Evolutionary conservation across 441 rosid species (phyloP), one percentile per base, ranked within the genome.

Genomic region (Rhodomyrtus psidioides): DNA sequence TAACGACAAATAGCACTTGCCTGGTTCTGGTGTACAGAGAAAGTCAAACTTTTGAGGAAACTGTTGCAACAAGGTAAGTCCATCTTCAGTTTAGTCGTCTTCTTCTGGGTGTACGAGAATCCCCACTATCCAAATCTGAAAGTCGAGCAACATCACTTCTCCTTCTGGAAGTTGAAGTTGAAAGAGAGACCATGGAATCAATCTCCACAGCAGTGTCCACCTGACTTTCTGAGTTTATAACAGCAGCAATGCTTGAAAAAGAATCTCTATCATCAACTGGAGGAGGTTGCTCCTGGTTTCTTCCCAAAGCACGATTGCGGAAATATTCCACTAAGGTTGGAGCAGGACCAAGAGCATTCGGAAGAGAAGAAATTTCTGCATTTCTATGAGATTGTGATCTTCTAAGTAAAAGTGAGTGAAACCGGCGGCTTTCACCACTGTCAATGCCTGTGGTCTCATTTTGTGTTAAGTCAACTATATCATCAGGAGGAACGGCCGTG

Each of bases 201-300:
- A 94, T 96, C 91, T 96, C 98, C 84, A 91, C 93, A 6, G 98
- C 98, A 56, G 93, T 94, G 91, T 96, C 98, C 89, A 94, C 90
- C 86, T 93, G 98, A 89, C 94, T 92, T 88, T 93, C 98, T 1
- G 98, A 94, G 93, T 95, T 93, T 88, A 96, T 95, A 44, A 90
- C 98, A 81, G 98, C 98, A 79, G 94, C 95, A 74, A 95, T 91
- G 89, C 98, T 96, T 79, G 98, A 96, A 91, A 95, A 93, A 30
- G 98, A 96, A 90, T 95, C 98, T 75, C 97, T 92, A 91, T 97
- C 99, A 90, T 97, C 98, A 81, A 92, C 97, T 42, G 94, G 90
- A 53, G 94, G 94, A 84, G 97, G 92, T 82, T 92, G 98, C 90
- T 94, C 98, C 84, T 92, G 95, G 91, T 87, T 96, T 87, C 99